phyloP scores from a whole-genome alignment of 208 protist species.

The Crithidia expoeki region DNA sequence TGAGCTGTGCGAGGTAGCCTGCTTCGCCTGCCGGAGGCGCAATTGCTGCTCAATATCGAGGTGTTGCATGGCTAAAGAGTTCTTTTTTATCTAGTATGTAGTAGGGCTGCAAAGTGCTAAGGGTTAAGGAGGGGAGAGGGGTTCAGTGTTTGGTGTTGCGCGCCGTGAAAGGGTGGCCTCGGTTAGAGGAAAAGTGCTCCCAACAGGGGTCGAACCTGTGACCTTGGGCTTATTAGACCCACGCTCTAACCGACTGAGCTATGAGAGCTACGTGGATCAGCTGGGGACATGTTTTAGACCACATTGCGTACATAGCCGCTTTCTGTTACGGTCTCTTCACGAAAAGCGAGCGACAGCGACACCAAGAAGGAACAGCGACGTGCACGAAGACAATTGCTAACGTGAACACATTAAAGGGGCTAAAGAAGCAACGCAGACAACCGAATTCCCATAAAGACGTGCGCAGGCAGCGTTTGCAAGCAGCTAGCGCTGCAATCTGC shows the following conservation, averaged over 20 bases:
- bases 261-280: constrained; percentile 15
- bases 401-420: no score
- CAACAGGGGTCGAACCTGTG: constrained; percentile 46
- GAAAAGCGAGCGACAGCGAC: no score
- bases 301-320: no score
- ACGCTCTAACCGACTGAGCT: constrained; percentile 39
- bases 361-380: no score
- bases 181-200: constrained; percentile 30
- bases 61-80: constrained; percentile 11
- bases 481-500: not conserved
- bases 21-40: constrained; percentile 29
- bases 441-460: constrained; percentile 36
- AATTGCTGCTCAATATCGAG: constrained; percentile 62
- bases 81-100: no score
- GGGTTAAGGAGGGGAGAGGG: constrained; percentile 4
- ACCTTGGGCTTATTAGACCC: constrained; percentile 46
- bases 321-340: no score
- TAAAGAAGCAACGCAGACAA: constrained; percentile 21
- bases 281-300: not conserved
- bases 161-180: no score
- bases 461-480: constrained; percentile 21
- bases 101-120: no score
- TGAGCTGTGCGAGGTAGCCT: constrained; percentile 19
- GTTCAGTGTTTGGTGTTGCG: constrained; percentile 2
- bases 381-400: no score